A percentile compares a stretch with the other conserved stretches of the same genome.
Evolutionary conservation across 495 filamentous ascomycete genomes (phyloP).

Genomic region (Lepraria neglecta): DNA sequence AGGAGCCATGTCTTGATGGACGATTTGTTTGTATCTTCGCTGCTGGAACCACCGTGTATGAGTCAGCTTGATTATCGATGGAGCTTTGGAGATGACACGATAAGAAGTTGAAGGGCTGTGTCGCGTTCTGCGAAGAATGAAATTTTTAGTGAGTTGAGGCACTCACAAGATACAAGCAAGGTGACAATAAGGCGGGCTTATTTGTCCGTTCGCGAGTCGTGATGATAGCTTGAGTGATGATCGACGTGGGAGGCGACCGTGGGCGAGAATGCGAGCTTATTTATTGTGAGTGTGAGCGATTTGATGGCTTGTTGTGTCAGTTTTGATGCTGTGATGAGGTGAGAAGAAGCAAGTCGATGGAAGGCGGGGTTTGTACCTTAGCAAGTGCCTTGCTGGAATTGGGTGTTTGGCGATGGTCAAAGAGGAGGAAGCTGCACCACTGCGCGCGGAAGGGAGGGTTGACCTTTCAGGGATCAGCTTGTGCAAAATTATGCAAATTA

Average conservation of each 20-base stretch:
- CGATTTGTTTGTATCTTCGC: conserved; percentile 36
- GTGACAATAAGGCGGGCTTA: conserved; percentile 29
- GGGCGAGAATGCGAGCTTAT: conserved; percentile 23
- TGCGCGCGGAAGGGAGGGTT: background rate
- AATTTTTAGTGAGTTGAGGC: conserved; percentile 13
- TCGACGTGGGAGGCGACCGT: conserved; percentile 23
- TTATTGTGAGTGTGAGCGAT: background rate
- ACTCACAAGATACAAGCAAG: conserved; percentile 33
- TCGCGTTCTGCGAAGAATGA: conserved; percentile 5
- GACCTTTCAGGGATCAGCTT: background rate
- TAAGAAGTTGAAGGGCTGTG: conserved; percentile 21
- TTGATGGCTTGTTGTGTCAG: background rate
- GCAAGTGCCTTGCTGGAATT: conserved; percentile 10
- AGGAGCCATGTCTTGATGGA: conserved; percentile 45
- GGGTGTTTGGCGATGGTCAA: conserved; percentile 8
- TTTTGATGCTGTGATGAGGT: conserved; percentile 27
- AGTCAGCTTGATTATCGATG: conserved; percentile 21
- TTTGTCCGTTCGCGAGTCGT: conserved; percentile 14
- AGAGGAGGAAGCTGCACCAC: background rate
- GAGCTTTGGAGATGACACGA: conserved; percentile 29
- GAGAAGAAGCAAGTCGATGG: conserved; percentile 18
- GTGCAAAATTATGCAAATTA: conserved; percentile 7
- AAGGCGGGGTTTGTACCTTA: conserved; percentile 9
- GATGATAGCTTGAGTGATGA: conserved; percentile 26
- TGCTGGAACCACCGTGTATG: conserved; percentile 13